Evolutionary conservation across 768 basidiomycete species (phyloP).

Genomic region (Boletus rubropictus): DNA sequence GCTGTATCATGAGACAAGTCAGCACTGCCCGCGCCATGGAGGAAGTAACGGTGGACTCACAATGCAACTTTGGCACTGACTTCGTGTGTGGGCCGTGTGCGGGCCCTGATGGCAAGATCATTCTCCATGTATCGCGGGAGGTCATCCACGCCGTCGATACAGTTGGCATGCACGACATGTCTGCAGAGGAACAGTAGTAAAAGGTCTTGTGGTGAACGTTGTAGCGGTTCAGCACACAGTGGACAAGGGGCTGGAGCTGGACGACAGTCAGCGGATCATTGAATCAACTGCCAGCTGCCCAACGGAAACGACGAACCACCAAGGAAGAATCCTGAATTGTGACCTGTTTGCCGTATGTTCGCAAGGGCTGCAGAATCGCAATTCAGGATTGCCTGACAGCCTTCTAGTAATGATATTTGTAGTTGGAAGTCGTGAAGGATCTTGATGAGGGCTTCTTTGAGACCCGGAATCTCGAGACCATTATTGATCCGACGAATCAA

Average conservation of each 20-base stretch:
- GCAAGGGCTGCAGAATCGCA: slow-evolving; percentile 77
- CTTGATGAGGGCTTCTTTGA: slow-evolving; percentile 93
- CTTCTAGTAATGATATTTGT: slow-evolving; percentile 88
- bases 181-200: slow-evolving; percentile 79
- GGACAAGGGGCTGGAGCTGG: slow-evolving; percentile 61
- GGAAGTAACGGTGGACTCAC: slow-evolving; percentile 36
- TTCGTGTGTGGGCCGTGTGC: slow-evolving; percentile 35
- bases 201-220: slow-evolving; percentile 54
- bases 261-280: neutral
- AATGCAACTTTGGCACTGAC: slow-evolving; percentile 74
- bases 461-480: slow-evolving; percentile 91
- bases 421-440: slow-evolving; percentile 95
- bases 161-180: slow-evolving; percentile 79
- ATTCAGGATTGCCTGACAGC: slow-evolving; percentile 81
- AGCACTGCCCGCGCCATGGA: neutral
- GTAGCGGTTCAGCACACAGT: slow-evolving; percentile 57
- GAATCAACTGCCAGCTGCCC: neutral
- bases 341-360: slow-evolving; percentile 61
- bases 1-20: slow-evolving; percentile 31
- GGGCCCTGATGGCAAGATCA: slow-evolving; percentile 37
- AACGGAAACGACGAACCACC: slow-evolving; percentile 46
- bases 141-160: slow-evolving; percentile 60
- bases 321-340: slow-evolving; percentile 75
- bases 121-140: slow-evolving; percentile 60
- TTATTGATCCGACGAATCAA: slow-evolving; percentile 93